Conservation (phyloP, 1,139 yeast species). For the Pneumocystis carinii region DNA sequence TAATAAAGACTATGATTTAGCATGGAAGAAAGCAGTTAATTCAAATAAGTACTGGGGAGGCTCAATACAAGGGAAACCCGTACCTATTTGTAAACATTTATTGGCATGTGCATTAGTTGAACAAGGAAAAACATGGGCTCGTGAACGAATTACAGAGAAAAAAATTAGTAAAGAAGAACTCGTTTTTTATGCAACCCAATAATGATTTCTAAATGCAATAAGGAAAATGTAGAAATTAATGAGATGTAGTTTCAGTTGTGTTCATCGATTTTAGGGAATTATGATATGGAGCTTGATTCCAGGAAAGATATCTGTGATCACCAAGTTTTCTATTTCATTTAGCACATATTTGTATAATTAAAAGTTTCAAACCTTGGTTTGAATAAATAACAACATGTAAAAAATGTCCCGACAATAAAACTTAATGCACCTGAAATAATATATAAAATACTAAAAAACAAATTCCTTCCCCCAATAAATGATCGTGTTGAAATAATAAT, state of each 20-base stretch:
- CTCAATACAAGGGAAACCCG: neutral
- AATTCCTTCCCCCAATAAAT: constrained; percentile 80
- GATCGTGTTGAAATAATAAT: constrained; percentile 70
- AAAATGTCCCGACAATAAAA: constrained; percentile 41
- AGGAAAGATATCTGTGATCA: constrained; percentile 53
- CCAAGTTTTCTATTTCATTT: constrained; percentile 40
- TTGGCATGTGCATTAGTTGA: constrained; percentile 6
- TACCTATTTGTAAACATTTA: constrained; percentile 8
- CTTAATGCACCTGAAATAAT: constrained; percentile 89
- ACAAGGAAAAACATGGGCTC: neutral
- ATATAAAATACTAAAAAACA: constrained; percentile 78
- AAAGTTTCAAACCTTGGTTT: constrained; percentile 31
- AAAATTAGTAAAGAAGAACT: neutral
- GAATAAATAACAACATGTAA: constrained; percentile 45
- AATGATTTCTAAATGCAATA: neutral
- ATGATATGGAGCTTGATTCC: constrained; percentile 39
- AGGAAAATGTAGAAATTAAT: neutral
- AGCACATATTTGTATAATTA: neutral
- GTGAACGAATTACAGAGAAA: neutral
- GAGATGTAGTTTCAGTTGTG: neutral
- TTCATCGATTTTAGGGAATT: neutral
- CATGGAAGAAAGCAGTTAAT: neutral
- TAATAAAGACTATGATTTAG: neutral
- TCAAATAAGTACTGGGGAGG: constrained; percentile 6
- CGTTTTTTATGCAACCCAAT: neutral